Evolutionary conservation across 768 basidiomycete species (phyloP).

Genomic region (Pilatotrama ljubarskyi): DNA sequence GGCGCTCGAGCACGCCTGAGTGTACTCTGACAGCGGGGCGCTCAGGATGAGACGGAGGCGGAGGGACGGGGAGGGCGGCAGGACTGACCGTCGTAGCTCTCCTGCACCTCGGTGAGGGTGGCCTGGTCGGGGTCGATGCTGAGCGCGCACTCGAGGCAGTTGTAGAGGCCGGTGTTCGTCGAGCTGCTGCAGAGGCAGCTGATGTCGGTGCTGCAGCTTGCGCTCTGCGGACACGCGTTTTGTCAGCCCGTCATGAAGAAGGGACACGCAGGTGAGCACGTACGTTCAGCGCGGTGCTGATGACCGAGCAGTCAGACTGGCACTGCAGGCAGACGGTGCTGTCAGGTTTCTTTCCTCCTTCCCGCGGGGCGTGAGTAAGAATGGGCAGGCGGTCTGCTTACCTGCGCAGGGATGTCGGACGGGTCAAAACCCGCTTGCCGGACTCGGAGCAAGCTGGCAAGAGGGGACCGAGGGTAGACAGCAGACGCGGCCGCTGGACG

Average conservation of each 20-base stretch:
- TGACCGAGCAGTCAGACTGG: slow-evolving; percentile 9
- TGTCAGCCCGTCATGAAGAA: background rate
- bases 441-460: background rate
- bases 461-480: background rate
- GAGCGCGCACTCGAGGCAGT: slow-evolving; percentile 22
- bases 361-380: too few species aligned
- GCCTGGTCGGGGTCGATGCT: slow-evolving; percentile 4
- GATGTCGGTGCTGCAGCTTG: slow-evolving; percentile 7
- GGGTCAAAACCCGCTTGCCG: slow-evolving; percentile 11
- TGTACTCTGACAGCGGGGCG: too few species aligned
- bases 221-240: background rate
- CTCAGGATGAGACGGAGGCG: background rate
- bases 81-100: slow-evolving; percentile 7
- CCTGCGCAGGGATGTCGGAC: slow-evolving; percentile 4
- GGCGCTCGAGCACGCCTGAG: background rate
- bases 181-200: slow-evolving; percentile 18
- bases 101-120: slow-evolving; percentile 7
- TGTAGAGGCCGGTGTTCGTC: slow-evolving; percentile 2
- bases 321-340: background rate
- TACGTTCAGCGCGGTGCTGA: slow-evolving; percentile 4
- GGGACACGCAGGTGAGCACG: background rate
- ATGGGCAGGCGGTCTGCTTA: too few species aligned
- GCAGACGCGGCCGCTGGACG: slow-evolving; percentile 2
- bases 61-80: background rate
- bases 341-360: too few species aligned